Conservation (phyloP, 805 yeast species). For the Jamesozyma spencerorum region DNA sequence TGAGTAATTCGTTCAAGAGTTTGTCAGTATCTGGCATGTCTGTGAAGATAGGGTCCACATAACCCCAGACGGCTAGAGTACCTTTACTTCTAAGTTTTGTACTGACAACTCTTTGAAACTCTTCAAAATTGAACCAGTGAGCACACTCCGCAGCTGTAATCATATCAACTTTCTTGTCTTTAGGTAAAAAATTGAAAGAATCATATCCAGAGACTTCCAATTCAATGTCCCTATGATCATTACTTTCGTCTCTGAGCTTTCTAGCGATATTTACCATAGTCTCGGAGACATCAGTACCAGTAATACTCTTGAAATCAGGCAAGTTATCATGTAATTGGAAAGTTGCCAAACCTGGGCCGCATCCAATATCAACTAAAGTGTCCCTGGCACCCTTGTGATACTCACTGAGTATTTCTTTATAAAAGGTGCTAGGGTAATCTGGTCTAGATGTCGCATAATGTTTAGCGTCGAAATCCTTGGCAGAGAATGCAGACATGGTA, state of each 20-base stretch:
- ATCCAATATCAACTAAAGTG: conserved; percentile 61
- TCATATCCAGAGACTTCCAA: conserved; percentile 29
- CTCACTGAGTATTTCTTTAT: conserved; percentile 28
- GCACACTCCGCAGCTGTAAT: conserved; percentile 74
- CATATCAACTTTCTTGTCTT: conserved; percentile 37
- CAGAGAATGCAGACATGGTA: conserved; percentile 59
- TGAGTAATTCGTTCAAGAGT: conserved; percentile 42
- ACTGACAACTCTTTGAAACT: conserved; percentile 42
- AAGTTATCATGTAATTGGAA: conserved; percentile 29
- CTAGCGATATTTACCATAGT: conserved; percentile 47
- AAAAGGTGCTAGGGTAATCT: conserved; percentile 47
- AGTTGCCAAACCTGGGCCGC: conserved; percentile 74
- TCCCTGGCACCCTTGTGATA: conserved; percentile 35
- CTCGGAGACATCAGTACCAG: conserved; percentile 56
- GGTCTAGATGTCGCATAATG: conserved; percentile 58
- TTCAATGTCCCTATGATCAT: conserved; percentile 3
- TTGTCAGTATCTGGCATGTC: conserved; percentile 47
- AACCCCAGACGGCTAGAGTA: conserved; percentile 70
- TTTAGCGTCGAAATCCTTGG: conserved; percentile 40
- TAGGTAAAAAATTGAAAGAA: conserved; percentile 8
- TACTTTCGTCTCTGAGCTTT: conserved; percentile 9
- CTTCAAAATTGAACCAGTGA: conserved; percentile 69
- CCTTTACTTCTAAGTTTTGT: conserved; percentile 50
- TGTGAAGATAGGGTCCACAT: conserved; percentile 58
- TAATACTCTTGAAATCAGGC: conserved; percentile 35